Conservation (phyloP, 176 grass and related monocot species). For the Hordeum vulgare region MorexV3_pseudomolecules_assembly NC_058522.1:568361953-568362452, state of each 20-base stretch:
- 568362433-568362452: background rate
- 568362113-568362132: too few relatives aligned
- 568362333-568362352: background rate
- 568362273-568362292: constrained; percentile 46
- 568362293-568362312: constrained; percentile 28
- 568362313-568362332: background rate
- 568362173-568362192: too few relatives aligned
- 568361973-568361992: too few relatives aligned
- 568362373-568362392: background rate
- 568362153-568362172: too few relatives aligned
- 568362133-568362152: too few relatives aligned
- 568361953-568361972: too few relatives aligned
- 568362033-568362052: too few relatives aligned
- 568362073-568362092: too few relatives aligned
- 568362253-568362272: constrained; percentile 46
- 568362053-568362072: too few relatives aligned
- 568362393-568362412: background rate
- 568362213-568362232: constrained; percentile 71
- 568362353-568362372: background rate
- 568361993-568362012: too few relatives aligned
- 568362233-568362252: constrained; percentile 50
- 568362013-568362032: too few relatives aligned
- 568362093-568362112: too few relatives aligned
- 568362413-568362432: background rate
- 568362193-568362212: background rate